These are phyloP conservation scores for Chaetomium sp. DNA, from an alignment of 2,329 filamentous ascomycete genomes.

Conservation along the genomic window DNA sequence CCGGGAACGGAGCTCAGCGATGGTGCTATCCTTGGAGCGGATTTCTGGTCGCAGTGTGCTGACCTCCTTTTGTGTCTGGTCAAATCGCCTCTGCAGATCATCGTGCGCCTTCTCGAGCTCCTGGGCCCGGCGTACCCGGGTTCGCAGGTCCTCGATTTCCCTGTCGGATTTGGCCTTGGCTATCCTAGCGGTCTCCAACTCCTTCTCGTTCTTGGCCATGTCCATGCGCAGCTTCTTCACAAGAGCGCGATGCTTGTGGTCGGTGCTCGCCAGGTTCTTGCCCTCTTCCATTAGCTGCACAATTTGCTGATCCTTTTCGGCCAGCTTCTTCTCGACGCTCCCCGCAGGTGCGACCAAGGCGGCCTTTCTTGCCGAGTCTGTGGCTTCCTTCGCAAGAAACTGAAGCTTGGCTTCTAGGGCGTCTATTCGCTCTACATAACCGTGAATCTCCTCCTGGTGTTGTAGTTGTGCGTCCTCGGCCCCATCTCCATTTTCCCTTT, in stretches of 20 bases:
- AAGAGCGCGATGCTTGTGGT: conserved; percentile 79
- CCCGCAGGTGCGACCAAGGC: conserved; percentile 64
- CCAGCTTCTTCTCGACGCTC: conserved; percentile 74
- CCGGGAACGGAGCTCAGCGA: conserved; percentile 70
- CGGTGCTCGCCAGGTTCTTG: conserved; percentile 79
- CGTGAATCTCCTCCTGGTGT: conserved; percentile 79
- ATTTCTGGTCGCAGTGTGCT: conserved; percentile 60
- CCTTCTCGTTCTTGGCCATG: conserved; percentile 66
- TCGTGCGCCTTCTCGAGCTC: conserved; percentile 59
- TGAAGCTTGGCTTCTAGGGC: conserved; percentile 88
- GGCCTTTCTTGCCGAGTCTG: conserved; percentile 71
- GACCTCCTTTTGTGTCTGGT: conserved; percentile 58
- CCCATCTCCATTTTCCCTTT: conserved; percentile 43
- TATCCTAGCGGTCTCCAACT: conserved; percentile 60
- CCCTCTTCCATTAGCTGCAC: conserved; percentile 90
- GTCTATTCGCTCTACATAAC: conserved; percentile 87
- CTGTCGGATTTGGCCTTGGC: conserved; percentile 60
- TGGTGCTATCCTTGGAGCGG: conserved; percentile 63
- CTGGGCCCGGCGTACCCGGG: conserved; percentile 52
- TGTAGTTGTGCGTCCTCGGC: conserved; percentile 49
- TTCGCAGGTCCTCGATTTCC: conserved; percentile 52
- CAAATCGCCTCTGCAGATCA: conserved; percentile 57
- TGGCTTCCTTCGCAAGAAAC: conserved; percentile 79
- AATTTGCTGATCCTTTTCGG: conserved; percentile 89
- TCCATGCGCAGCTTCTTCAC: conserved; percentile 79